phyloP scores from a whole-genome alignment of 208 protist genomes.

The Acanthamoeba lenticulata region DNA sequence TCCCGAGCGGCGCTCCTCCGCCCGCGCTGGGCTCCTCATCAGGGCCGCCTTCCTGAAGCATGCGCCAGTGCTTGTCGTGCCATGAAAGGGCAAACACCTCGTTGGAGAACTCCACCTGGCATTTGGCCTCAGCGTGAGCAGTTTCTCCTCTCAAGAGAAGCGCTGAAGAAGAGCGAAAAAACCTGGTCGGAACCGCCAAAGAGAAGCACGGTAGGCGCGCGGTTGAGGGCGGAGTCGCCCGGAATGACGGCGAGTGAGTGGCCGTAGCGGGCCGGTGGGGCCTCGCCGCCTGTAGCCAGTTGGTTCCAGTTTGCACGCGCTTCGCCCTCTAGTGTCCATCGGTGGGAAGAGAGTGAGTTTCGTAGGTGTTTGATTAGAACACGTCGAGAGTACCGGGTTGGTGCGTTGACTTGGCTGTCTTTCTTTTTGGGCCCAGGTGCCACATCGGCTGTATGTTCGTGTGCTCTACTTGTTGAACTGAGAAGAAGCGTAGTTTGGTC shows the following conservation, averaged over 20 bases:
- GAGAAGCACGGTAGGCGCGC: not conserved
- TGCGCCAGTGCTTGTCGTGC: constrained; percentile 16
- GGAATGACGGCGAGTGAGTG: not conserved
- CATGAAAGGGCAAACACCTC: constrained; percentile 12
- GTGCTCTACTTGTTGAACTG: too few species aligned
- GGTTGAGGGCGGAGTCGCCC: not conserved
- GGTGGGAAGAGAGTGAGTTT: too few species aligned
- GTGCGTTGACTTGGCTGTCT: too few species aligned
- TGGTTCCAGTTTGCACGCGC: constrained; percentile 2
- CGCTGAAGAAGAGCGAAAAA: not conserved
- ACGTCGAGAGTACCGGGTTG: too few species aligned
- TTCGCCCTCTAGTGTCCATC: not conserved
- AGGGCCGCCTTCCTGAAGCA: not conserved
- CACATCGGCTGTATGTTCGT: too few species aligned
- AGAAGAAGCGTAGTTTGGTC: too few species aligned
- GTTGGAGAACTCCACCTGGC: constrained; percentile 39
- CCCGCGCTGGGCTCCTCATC: not conserved
- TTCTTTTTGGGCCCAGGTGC: too few species aligned
- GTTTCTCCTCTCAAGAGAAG: not conserved
- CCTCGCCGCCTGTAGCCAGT: not conserved
- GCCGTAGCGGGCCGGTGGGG: not conserved
- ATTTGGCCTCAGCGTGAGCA: not conserved
- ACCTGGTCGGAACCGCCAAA: constrained; percentile 13
- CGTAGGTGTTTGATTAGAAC: too few species aligned
- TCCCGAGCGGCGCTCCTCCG: not conserved